Base-by-base conservation (phyloP, 805 yeast genomes). In the Yarrowia sp. region DNA sequence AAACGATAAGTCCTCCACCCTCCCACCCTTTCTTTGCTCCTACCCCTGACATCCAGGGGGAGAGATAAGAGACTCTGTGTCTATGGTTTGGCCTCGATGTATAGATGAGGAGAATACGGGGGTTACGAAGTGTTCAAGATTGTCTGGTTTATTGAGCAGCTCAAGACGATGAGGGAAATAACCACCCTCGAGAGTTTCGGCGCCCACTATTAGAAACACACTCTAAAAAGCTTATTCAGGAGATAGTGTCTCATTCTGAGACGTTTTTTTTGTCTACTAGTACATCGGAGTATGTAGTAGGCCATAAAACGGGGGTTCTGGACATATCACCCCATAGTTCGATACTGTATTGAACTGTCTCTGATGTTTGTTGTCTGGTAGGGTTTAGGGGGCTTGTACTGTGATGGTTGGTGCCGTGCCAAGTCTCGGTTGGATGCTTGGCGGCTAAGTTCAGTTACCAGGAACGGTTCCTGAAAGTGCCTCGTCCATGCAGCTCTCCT, bases 381-480 rank as follows among this genome's bases (percentile, higher is more conserved):
- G 30, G 30, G 30, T 26, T 26, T 26, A 26, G n/a, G n/a, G n/a
- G n/a, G 30, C 30, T 26, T 4, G 7, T 24, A 8, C 4, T 17
- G 21, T 16, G 10, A n/a, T 26, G 52, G 36, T 48, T 48, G 52
- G 30, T 48, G 52, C 52, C 52, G 52, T 48, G 52, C 52, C 52
- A 48, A 48, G 52, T 44, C 33, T 44, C 21, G 49, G 33, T 5
- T 44, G 32, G 21, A 21, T 26, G 7, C 52, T 48, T 48, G 52
- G 52, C 52, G 52, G 52, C 36, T 28, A 48, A 17, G 17, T 12
- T 26, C 30, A 36, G 28, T 36, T 36, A 48, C 10, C 52, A 48
- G 52, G 52, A 48, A 48, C 52, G 52, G 52, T 48, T 28, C 52
- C 52, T 48, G 52, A 48, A 48, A 28, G 36, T 26, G n/a, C 36